Percentiles rank a stretch among this genome's conserved stretches.
Conservation (phyloP, 495 filamentous ascomycete species). For the Trichoderma parareesei region DNA sequence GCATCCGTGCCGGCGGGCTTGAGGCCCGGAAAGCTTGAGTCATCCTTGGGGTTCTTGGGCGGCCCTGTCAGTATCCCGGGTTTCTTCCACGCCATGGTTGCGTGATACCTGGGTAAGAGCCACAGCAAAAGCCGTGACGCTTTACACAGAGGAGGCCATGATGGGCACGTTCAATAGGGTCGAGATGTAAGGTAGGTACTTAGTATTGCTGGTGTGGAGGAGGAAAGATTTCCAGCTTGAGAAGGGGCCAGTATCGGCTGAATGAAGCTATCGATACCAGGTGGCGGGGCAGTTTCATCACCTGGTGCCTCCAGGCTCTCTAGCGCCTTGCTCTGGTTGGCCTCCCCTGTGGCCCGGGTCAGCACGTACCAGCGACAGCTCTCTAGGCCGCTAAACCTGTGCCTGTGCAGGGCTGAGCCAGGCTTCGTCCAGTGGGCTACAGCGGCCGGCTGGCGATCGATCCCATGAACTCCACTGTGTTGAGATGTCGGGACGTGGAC, state of each 20-base stretch:
- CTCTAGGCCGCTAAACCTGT: background rate
- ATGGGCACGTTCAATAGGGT: background rate
- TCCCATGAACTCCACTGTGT: background rate
- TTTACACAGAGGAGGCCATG: slow-evolving; percentile 25
- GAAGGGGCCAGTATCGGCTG: background rate
- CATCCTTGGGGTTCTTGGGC: slow-evolving; percentile 23
- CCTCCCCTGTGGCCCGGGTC: background rate
- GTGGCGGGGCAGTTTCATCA: slow-evolving; percentile 3
- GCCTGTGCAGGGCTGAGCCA: slow-evolving; percentile 3
- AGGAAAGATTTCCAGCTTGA: background rate
- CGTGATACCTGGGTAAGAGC: slow-evolving; percentile 13
- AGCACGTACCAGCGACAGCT: background rate
- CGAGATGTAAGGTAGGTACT: background rate
- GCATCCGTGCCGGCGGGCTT: slow-evolving; percentile 27
- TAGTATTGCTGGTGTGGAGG: background rate
- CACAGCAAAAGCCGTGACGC: slow-evolving; percentile 26
- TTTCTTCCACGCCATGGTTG: slow-evolving; percentile 39
- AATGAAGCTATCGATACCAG: background rate
- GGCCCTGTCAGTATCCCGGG: slow-evolving; percentile 32
- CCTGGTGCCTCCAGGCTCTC: background rate
- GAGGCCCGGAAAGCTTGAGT: slow-evolving; percentile 35
- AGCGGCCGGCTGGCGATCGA: background rate
- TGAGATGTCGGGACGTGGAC: background rate
- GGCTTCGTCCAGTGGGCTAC: background rate
- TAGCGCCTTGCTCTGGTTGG: background rate